Evolutionary conservation across 192 early-diverging fungal species (phyloP).

Genomic region (Coemansia sp.): DNA sequence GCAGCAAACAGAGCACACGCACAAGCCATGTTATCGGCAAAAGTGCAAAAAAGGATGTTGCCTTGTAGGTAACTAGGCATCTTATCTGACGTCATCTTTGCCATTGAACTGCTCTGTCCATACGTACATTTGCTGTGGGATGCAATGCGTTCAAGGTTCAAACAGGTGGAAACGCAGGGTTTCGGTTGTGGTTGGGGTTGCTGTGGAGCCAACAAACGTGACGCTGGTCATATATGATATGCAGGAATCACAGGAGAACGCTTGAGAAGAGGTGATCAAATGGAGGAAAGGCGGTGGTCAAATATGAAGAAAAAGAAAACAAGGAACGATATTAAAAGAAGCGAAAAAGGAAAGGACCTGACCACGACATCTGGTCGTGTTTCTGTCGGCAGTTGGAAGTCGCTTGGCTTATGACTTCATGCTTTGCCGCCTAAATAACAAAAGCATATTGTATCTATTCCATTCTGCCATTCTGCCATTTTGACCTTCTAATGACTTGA

Average conservation of each 20-base stretch:
- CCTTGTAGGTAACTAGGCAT: background rate
- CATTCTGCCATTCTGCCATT: background rate
- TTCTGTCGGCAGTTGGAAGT: conserved; percentile 9
- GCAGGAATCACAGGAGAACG: conserved; percentile 15
- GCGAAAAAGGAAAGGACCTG: background rate
- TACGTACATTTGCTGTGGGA: background rate
- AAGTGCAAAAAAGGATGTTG: background rate
- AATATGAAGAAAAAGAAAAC: background rate
- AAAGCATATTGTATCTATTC: background rate
- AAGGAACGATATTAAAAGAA: background rate
- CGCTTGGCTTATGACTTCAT: background rate
- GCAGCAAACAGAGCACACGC: conserved; percentile 4
- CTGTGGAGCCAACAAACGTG: conserved; percentile 17
- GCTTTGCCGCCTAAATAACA: background rate
- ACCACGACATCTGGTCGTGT: background rate
- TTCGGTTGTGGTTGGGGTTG: background rate
- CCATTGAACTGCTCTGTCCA: background rate
- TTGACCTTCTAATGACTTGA: background rate
- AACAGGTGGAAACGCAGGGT: background rate
- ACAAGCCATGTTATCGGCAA: background rate
- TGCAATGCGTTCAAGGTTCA: background rate
- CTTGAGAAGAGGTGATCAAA: background rate
- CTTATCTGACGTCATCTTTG: background rate
- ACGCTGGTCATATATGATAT: conserved; percentile 25
- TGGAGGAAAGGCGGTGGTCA: background rate